Evolutionary conservation across 148 eudicot genomes (phyloP).

Genomic region (Tetragonia tetragonoides): DNA sequence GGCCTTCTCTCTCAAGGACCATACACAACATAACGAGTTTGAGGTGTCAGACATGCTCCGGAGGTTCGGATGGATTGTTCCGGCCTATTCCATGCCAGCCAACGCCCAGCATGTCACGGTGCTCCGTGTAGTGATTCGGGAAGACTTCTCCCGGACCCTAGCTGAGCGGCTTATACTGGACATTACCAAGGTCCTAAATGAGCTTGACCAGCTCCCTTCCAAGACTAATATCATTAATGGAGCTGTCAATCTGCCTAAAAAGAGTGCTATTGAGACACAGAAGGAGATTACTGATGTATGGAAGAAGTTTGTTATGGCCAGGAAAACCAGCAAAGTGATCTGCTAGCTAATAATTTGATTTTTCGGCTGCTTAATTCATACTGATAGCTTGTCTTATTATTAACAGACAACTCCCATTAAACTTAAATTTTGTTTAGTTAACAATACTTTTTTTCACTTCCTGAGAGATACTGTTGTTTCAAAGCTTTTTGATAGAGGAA

Average conservation of each 20-base stretch:
- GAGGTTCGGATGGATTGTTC: slow-evolving; percentile 27
- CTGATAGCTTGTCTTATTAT: background rate
- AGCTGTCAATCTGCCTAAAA: slow-evolving; percentile 7
- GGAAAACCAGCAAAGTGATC: slow-evolving; percentile 16
- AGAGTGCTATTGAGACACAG: slow-evolving; percentile 22
- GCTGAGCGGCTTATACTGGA: slow-evolving; percentile 25
- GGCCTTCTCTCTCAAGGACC: slow-evolving; percentile 29
- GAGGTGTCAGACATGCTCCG: slow-evolving; percentile 22
- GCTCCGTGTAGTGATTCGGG: slow-evolving; percentile 30
- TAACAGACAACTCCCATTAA: background rate
- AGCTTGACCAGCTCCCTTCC: slow-evolving; percentile 24
- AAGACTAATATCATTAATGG: background rate
- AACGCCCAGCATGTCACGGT: slow-evolving; percentile 23
- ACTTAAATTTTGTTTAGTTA: background rate
- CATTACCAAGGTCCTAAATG: slow-evolving; percentile 22
- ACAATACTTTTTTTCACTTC: background rate
- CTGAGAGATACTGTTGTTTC: background rate
- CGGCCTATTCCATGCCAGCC: slow-evolving; percentile 31
- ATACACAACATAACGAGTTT: slow-evolving; percentile 12
- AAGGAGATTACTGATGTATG: slow-evolving; percentile 23
- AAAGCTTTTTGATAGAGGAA: no score
- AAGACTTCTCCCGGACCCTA: slow-evolving; percentile 24
- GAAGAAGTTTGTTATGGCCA: slow-evolving; percentile 23
- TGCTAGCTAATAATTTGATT: background rate
- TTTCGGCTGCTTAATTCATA: background rate